These are phyloP conservation scores for Umbelopsis isabellina DNA, from an alignment of 192 early-diverging fungal species.

Conservation along the genomic window DNA sequence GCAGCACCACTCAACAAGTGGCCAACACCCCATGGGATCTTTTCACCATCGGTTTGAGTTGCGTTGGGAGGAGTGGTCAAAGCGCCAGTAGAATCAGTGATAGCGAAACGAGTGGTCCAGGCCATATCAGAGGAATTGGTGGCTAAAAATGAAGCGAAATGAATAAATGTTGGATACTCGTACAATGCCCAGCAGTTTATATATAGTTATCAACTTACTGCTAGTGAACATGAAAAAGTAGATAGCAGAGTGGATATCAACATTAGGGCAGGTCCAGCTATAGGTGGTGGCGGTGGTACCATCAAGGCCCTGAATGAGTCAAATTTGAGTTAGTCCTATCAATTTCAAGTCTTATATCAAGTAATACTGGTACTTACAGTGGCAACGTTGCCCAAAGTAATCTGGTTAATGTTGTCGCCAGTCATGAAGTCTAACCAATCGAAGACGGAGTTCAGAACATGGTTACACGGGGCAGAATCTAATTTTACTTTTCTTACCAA, in stretches of 20 bases:
- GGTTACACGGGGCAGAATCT: neutral
- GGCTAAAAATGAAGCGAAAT: neutral
- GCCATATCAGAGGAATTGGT: conserved; percentile 27
- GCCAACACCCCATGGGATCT: conserved; percentile 41
- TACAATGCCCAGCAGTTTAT: neutral
- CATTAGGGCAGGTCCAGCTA: conserved; percentile 33
- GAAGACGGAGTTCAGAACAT: neutral
- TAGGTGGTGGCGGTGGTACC: conserved; percentile 2
- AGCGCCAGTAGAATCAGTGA: conserved; percentile 21
- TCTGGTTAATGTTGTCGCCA: conserved; percentile 39
- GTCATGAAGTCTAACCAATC: conserved; percentile 43
- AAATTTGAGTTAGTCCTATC: neutral
- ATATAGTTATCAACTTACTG: conserved; percentile 21
- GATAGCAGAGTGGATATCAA: conserved; percentile 36
- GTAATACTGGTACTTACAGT: conserved; percentile 24
- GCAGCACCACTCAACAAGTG: neutral
- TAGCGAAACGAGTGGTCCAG: conserved; percentile 46
- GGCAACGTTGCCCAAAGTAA: conserved; percentile 30
- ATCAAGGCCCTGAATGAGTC: conserved; percentile 26
- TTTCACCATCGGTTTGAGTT: conserved; percentile 30
- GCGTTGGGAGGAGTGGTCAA: conserved; percentile 23
- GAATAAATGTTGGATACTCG: neutral
- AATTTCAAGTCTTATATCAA: neutral
- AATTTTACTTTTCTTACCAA: conserved; percentile 26
- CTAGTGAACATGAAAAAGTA: conserved; percentile 49